A percentile compares a stretch with the other conserved stretches of the same genome.
These are phyloP conservation scores for Rhododendron vialii DNA, from an alignment of 148 eudicot species.

Conservation along the genomic window DNA sequence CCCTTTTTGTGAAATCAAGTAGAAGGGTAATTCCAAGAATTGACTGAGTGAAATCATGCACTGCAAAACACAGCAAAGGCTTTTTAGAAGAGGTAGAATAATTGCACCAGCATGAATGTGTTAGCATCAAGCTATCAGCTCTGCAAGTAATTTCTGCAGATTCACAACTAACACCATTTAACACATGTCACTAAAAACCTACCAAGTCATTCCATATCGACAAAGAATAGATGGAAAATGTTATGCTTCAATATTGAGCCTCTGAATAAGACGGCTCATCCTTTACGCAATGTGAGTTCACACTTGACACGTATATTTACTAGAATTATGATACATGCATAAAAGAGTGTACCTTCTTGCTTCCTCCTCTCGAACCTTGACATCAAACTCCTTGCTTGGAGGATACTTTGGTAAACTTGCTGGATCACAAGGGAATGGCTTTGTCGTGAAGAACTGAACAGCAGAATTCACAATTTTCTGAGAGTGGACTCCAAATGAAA, in stretches of 20 bases:
- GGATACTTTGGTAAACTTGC: slow-evolving; percentile 72
- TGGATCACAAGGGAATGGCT: slow-evolving; percentile 80
- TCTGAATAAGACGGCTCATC: not conserved
- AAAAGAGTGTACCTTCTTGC: slow-evolving; percentile 51
- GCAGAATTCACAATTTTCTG: not conserved
- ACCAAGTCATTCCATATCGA: not conserved
- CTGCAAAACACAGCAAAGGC: not conserved
- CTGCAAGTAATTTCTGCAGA: not conserved
- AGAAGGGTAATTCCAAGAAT: slow-evolving; percentile 1
- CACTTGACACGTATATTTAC: not conserved
- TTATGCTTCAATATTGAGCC: not conserved
- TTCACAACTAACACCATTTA: not conserved
- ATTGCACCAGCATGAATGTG: not conserved
- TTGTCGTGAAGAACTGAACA: slow-evolving; percentile 68
- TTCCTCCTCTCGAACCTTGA: slow-evolving; percentile 71
- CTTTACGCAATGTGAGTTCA: not conserved
- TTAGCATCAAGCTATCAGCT: not conserved
- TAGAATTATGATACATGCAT: not conserved
- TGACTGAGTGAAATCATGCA: not conserved
- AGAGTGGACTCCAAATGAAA: not conserved
- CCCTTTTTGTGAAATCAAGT: not conserved
- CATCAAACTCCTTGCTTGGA: slow-evolving; percentile 77
- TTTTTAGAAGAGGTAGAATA: not conserved
- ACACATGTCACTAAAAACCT: not conserved
- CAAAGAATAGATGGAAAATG: not conserved